Evolutionary conservation across 192 early-diverging fungal genomes (phyloP).

Genomic region (Linderina pennispora): DNA sequence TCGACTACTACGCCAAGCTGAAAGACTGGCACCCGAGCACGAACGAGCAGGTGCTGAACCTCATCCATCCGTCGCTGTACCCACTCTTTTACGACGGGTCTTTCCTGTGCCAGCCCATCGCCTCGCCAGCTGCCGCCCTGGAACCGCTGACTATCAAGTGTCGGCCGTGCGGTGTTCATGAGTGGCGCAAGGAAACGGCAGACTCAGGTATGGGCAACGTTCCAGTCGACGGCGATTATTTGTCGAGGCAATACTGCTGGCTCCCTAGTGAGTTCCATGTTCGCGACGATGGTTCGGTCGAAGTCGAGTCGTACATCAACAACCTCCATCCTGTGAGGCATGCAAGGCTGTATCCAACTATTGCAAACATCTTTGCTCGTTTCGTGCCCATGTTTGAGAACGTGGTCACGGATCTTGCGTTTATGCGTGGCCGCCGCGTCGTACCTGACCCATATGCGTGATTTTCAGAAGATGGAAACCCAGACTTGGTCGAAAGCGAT

Average conservation of each 20-base stretch:
- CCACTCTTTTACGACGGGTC: conserved; percentile 35
- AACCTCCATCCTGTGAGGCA: conserved; percentile 56
- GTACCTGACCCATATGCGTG: conserved; percentile 14
- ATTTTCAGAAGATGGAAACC: conserved; percentile 9
- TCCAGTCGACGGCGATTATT: not conserved
- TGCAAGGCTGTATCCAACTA: conserved; percentile 45
- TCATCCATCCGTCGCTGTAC: conserved; percentile 51
- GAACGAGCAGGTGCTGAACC: conserved; percentile 47
- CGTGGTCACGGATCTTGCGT: conserved; percentile 27
- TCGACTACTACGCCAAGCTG: conserved; percentile 25
- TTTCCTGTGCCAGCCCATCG: conserved; percentile 14
- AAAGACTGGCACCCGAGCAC: conserved; percentile 46
- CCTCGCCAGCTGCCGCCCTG: conserved; percentile 18
- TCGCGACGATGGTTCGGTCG: conserved; percentile 36
- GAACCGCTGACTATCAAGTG: conserved; percentile 2
- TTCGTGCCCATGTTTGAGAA: conserved; percentile 65
- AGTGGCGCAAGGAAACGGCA: not conserved
- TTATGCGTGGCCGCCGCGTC: conserved; percentile 1
- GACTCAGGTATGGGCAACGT: not conserved
- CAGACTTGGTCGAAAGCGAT: conserved; percentile 6
- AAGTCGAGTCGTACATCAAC: conserved; percentile 65
- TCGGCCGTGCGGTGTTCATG: conserved; percentile 5
- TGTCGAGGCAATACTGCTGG: conserved; percentile 43
- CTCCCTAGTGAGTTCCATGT: conserved; percentile 62
- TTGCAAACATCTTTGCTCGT: conserved; percentile 46